A percentile compares a stretch with the other conserved stretches of the same genome.
Conservation (phyloP, 2,329 filamentous ascomycete species). For the Aureobasidium sp. region DNA sequence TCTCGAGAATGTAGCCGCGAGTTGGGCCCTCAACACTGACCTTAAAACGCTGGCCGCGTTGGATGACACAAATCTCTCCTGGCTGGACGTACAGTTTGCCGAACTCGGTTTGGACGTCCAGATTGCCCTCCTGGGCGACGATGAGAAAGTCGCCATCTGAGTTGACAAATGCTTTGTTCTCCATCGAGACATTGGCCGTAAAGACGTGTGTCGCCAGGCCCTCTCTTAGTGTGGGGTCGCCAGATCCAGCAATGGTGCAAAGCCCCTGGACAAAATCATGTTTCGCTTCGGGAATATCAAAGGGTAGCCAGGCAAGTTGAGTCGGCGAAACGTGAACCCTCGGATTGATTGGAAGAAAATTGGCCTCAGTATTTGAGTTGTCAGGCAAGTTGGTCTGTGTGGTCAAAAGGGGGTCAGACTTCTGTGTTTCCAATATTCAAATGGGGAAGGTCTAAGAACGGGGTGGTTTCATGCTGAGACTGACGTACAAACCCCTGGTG, state of each 20-base stretch:
- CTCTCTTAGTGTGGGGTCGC: slow-evolving; percentile 44
- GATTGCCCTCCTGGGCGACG: slow-evolving; percentile 30
- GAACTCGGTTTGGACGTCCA: slow-evolving; percentile 35
- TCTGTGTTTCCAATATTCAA: not conserved
- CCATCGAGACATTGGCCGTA: slow-evolving; percentile 42
- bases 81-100: slow-evolving; percentile 34
- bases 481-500: slow-evolving; percentile 29
- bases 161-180: slow-evolving; percentile 41
- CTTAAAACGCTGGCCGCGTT: slow-evolving; percentile 33
- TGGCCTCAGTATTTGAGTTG: slow-evolving; percentile 32
- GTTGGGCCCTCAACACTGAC: slow-evolving; percentile 33
- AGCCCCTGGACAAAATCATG: slow-evolving; percentile 44
- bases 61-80: slow-evolving; percentile 35
- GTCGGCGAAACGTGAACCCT: slow-evolving; percentile 43
- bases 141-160: slow-evolving; percentile 36
- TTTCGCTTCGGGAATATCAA: slow-evolving; percentile 32
- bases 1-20: slow-evolving; percentile 35
- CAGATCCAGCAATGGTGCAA: slow-evolving; percentile 45
- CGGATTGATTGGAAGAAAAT: slow-evolving; percentile 43
- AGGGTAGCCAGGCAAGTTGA: slow-evolving; percentile 44
- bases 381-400: slow-evolving; percentile 18
- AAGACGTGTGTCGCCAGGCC: slow-evolving; percentile 46
- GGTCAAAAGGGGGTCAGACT: not conserved
- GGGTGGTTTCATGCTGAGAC: slow-evolving; percentile 11
- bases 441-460: slow-evolving; percentile 5